phyloP scores from a whole-genome alignment of 106 monocot species.

The Iris macrosiphon region DNA sequence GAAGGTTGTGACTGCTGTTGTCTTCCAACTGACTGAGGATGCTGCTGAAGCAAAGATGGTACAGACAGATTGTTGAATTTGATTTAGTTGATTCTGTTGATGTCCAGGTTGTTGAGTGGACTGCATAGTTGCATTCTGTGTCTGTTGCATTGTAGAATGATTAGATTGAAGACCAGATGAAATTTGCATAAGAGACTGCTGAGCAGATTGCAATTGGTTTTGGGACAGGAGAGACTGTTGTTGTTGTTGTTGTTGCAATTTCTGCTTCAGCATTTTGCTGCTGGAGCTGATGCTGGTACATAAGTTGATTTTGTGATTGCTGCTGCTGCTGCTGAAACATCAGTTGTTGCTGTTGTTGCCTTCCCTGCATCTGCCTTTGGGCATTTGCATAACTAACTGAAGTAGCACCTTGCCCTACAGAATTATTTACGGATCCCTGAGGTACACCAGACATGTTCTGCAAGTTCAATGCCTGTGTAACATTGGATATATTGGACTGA shows the following conservation, averaged over 20 bases:
- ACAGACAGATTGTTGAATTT: constrained; percentile 46
- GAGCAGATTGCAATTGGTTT: constrained; percentile 52
- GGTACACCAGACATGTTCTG: constrained; percentile 56
- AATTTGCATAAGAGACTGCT: constrained; percentile 60
- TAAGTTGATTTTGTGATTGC: constrained; percentile 39
- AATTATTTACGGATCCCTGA: constrained; percentile 34
- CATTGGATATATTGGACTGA: constrained; percentile 41
- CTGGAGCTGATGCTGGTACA: constrained; percentile 58
- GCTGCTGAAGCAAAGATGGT: constrained; percentile 42
- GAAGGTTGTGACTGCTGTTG: constrained; percentile 47
- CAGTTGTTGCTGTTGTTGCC: constrained; percentile 43
- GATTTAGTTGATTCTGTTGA: constrained; percentile 61
- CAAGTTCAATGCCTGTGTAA: constrained; percentile 39
- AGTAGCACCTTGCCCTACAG: constrained; percentile 31
- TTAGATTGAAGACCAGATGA: constrained; percentile 38
- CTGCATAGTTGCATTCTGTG: constrained; percentile 42
- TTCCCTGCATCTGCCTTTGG: constrained; percentile 58
- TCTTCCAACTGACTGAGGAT: constrained; percentile 43
- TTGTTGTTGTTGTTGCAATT: constrained; percentile 31
- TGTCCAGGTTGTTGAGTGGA: constrained; percentile 31
- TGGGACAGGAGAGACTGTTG: constrained; percentile 40
- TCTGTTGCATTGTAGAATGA: constrained; percentile 40
- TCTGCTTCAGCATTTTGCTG: constrained; percentile 44
- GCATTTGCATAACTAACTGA: constrained; percentile 55
- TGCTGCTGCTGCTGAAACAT: constrained; percentile 49